Base-by-base conservation (phyloP, 495 filamentous ascomycete species). In the Echria macrotheca region DNA sequence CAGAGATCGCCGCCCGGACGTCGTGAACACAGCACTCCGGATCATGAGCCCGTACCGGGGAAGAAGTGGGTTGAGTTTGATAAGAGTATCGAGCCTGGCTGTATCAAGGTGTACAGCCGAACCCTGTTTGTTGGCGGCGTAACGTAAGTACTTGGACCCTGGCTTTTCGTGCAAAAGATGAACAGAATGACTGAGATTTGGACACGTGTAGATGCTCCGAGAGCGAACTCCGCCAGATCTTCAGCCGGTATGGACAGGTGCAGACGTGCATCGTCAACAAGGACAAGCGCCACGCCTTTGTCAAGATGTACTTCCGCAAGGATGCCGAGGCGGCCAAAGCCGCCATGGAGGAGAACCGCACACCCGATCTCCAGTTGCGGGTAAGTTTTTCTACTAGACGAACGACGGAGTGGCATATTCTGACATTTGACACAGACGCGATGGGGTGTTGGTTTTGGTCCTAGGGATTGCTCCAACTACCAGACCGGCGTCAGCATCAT, bases 181-280 rank as follows among this genome's bases (percentile, higher is more conserved):
- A 31, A 31, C 28, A n/a, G n/a, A n/a, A 31, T 21, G 31, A 59
- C 50, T 63, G 44, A 46, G 47, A 37, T 22, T n/a, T 12, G 11
- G 26, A 28, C 7, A 7, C 21, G 3, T 39, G 23, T 42, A 88
- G 85, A 5, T 86, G 82, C 17, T 81, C 86, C 9, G 93, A 99
- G 63, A 70, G 76, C 14, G 88, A 95, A 55, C 72, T 99, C 39
- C 80, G 87, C 18, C 71, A 69, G 21, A 79, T 90, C 22, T 96
- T 99, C 59, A 69, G 71, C 56, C 79, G 78, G 18, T 95, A 81
- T 60, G 93, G 93, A 38, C 66, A 81, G 37, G 94, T 99, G 1
- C 93, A 99, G 60, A 95, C 90, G 9, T 96, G 90, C 66, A 99
- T 99, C 52, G 91, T 96, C 59, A 95, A 97, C 68, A 83, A 85